Percentiles rank a stretch among this genome's conserved stretches.
phyloP scores from a whole-genome alignment of 1,139 yeast species.

The Yamadazyma songkhlaensis region DNA sequence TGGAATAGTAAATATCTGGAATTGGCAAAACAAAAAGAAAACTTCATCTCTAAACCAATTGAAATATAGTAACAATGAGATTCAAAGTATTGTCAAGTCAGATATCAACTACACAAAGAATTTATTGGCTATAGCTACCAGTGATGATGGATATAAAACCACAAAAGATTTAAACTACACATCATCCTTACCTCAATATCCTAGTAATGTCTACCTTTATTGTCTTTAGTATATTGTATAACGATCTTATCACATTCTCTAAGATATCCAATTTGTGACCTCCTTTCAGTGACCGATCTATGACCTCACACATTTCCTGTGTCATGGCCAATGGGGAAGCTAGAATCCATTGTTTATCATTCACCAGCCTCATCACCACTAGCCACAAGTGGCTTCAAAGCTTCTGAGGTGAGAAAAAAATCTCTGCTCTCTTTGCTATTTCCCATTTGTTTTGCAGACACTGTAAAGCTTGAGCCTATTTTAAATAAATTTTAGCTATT shows the following conservation, averaged over 20 bases:
- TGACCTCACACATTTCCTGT: no score
- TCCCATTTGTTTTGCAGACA: neutral
- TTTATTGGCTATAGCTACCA: slow-evolving; percentile 57
- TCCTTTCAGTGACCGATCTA: no score
- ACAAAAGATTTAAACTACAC: slow-evolving; percentile 10
- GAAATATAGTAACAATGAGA: slow-evolving; percentile 12
- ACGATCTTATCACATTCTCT: neutral
- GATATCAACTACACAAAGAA: slow-evolving; percentile 32
- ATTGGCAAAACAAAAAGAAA: slow-evolving; percentile 59
- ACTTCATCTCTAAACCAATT: slow-evolving; percentile 57
- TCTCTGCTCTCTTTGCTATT: slow-evolving; percentile 1
- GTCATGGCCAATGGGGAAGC: no score
- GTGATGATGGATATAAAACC: slow-evolving; percentile 54
- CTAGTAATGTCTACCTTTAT: slow-evolving; percentile 12
- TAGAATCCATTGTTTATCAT: neutral
- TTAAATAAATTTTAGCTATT: no score
- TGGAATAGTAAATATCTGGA: slow-evolving; percentile 77
- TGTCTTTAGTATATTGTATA: slow-evolving; percentile 1
- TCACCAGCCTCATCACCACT: neutral
- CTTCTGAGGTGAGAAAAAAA: neutral
- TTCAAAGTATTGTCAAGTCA: slow-evolving; percentile 46
- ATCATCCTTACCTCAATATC: slow-evolving; percentile 10
- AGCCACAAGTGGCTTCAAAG: neutral
- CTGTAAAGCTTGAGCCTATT: no score
- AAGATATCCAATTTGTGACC: neutral